Percentiles rank a stretch among this genome's conserved stretches.
phyloP scores from a whole-genome alignment of 2,329 filamentous ascomycete species.

The Trichoderma sp. region DNA sequence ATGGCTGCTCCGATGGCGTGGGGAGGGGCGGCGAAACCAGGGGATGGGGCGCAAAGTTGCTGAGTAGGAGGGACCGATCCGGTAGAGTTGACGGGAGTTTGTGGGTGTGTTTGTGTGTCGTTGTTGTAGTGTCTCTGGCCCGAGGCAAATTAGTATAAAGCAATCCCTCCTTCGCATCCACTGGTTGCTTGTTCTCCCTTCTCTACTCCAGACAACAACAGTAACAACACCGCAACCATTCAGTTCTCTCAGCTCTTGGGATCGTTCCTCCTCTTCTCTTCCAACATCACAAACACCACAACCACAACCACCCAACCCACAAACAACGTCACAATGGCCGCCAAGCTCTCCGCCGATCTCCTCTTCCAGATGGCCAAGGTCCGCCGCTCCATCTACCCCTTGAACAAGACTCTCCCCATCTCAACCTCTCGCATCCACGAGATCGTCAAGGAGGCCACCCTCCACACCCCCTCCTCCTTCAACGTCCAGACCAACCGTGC shows the following conservation, averaged over 20 bases:
- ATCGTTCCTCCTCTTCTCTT: slow-evolving; percentile 12
- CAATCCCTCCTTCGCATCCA: not conserved
- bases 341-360: slow-evolving; percentile 44
- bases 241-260: slow-evolving; percentile 11
- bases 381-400: slow-evolving; percentile 68
- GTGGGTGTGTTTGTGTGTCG: not conserved
- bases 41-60: not conserved
- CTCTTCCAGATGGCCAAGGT: slow-evolving; percentile 64
- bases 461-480: slow-evolving; percentile 76
- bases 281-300: slow-evolving; percentile 9
- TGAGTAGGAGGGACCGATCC: not conserved
- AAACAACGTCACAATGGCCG: slow-evolving; percentile 43
- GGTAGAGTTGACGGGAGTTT: not conserved
- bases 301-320: slow-evolving; percentile 19
- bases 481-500: slow-evolving; percentile 82
- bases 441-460: slow-evolving; percentile 62
- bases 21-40: not conserved
- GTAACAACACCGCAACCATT: slow-evolving; percentile 5
- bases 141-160: slow-evolving; percentile 6
- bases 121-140: not conserved
- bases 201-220: not conserved
- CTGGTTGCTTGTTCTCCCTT: not conserved
- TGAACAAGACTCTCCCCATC: slow-evolving; percentile 60
- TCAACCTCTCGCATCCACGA: slow-evolving; percentile 57
- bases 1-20: not conserved